These are phyloP conservation scores for Cymbidium sinense DNA, from an alignment of 106 monocot genomes.

Conservation along the genomic window DNA sequence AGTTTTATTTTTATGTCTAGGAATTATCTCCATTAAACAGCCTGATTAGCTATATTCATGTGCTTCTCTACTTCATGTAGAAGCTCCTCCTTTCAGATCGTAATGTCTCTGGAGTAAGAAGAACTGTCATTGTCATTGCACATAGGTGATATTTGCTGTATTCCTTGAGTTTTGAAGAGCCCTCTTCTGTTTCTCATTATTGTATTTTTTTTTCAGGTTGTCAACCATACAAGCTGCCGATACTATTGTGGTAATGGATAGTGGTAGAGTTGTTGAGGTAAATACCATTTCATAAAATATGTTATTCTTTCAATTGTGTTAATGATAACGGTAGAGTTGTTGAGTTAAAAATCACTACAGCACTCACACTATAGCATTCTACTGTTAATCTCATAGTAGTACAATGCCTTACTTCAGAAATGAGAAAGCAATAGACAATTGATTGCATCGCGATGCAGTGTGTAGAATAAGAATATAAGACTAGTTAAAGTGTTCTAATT, in stretches of 20 bases:
- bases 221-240: slow-evolving; percentile 91
- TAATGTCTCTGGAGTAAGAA: slow-evolving; percentile 33
- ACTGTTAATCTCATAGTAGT: no score
- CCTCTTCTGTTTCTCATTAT: background rate
- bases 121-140: slow-evolving; percentile 89
- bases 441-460: background rate
- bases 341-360: background rate
- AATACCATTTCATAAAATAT: background rate
- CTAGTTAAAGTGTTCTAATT: background rate
- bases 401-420: background rate
- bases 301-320: background rate
- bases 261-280: slow-evolving; percentile 90
- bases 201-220: slow-evolving; percentile 34
- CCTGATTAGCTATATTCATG: background rate
- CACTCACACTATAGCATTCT: no score
- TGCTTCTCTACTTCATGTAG: slow-evolving; percentile 16
- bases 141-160: slow-evolving; percentile 51
- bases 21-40: background rate
- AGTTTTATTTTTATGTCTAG: background rate
- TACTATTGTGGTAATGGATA: slow-evolving; percentile 90
- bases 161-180: no score
- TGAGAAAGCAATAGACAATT: background rate
- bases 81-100: slow-evolving; percentile 42
- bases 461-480: background rate
- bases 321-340: background rate